Base-by-base conservation (phyloP, 331 rosid species). In the Prunus yedoensis region DNA sequence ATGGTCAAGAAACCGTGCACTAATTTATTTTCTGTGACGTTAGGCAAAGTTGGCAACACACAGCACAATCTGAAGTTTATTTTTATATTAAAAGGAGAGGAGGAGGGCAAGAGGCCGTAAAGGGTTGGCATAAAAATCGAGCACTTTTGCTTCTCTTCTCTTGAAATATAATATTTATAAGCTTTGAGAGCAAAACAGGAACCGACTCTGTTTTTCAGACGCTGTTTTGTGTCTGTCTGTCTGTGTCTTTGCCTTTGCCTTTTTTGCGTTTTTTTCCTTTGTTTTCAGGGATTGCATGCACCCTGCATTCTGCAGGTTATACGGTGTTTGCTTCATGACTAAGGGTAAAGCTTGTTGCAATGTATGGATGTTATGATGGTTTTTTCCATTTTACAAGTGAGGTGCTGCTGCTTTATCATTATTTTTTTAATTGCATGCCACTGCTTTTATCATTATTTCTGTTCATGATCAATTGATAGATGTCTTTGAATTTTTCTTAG, bases 11-110 rank as follows among this genome's bases (percentile, higher is more conserved):
- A 87, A 83, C 83, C 85, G 78, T 66, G 88, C 82, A 78, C 84
- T 89, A 43, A 87, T 85, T 87, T 85, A 87, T 73, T 83, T 76
- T 10, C 4, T 6, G 62, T 87, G 91, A 87, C 87, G 87, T 68
- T 77, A 74, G 79, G 68, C 81, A 60, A 79, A 74, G 67, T 52
- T 67, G 79, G 68, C 71, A 56, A 56, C 61, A 20, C 27, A 52
- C 58, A 52, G 2, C 58, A 52, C 23, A 52, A 47, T 47, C 16
- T 12, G 52, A 35, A 35, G 8, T 52, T 5, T 52, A 17, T 58
- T 80, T 85, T 81, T 85, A 83, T 82, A 85, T 77, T 87, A 83
- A 85, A 89, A 23, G 74, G 79, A 81, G 71, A 83, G 79, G 72
- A 70, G 47, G 70, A 67, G 15, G 47, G 68, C 28, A 76, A 50